Conservation (phyloP, 106 monocot genomes). For the Platanthera guangdongensis region DNA sequence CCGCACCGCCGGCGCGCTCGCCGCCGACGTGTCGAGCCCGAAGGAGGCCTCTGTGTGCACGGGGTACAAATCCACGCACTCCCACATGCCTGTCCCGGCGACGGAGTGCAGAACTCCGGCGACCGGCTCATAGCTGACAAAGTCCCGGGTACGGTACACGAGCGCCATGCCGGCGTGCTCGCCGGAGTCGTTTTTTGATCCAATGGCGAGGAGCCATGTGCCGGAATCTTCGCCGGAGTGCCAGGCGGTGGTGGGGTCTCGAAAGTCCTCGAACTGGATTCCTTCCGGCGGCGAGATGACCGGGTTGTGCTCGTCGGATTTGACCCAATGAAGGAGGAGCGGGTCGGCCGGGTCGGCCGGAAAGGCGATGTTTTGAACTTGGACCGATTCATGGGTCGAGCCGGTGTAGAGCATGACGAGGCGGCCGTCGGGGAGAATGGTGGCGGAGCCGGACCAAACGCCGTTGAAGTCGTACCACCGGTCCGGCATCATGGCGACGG, state of each 20-base stretch:
- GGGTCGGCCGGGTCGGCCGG: constrained; percentile 42
- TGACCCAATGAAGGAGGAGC: constrained; percentile 35
- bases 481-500: constrained; percentile 45
- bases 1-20: constrained; percentile 27
- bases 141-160: constrained; percentile 79
- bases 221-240: not conserved
- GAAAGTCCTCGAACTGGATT: constrained; percentile 33
- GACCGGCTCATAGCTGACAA: constrained; percentile 37
- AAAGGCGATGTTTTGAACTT: constrained; percentile 41
- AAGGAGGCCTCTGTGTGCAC: constrained; percentile 18
- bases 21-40: constrained; percentile 61
- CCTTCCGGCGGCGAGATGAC: constrained; percentile 28
- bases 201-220: constrained; percentile 23
- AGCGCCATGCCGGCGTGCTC: constrained; percentile 38
- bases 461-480: constrained; percentile 59
- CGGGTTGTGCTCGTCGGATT: constrained; percentile 32
- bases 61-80: constrained; percentile 87
- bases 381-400: constrained; percentile 21
- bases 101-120: constrained; percentile 46
- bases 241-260: constrained; percentile 64
- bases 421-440: constrained; percentile 30
- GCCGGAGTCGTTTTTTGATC: constrained; percentile 10
- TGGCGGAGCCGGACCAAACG: constrained; percentile 68
- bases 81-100: constrained; percentile 76
- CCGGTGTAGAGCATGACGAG: constrained; percentile 58